Conservation (phyloP, 352 stramenopile genomes). For the Saprolegnia diclina region DNA sequence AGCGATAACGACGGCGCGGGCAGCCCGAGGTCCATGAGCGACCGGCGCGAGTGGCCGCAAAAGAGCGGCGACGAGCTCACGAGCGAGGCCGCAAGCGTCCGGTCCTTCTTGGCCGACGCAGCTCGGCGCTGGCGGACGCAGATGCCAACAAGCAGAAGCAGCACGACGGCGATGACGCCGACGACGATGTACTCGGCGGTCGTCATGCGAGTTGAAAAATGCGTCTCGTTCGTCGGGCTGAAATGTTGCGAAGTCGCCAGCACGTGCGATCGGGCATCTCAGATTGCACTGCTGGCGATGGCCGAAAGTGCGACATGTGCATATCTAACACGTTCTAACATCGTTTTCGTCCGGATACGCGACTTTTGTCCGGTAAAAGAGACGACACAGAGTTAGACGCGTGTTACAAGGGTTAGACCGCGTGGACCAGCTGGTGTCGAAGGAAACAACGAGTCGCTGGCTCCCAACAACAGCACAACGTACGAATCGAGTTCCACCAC, state of each 20-base stretch:
- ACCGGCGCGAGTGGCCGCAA: background rate
- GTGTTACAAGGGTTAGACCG: too few relatives aligned
- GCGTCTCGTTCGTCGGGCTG: background rate
- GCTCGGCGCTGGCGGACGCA: background rate
- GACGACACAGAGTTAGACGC: too few relatives aligned
- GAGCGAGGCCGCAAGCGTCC: background rate
- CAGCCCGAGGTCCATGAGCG: background rate
- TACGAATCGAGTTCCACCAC: too few relatives aligned
- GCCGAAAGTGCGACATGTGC: background rate
- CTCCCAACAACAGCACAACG: too few relatives aligned
- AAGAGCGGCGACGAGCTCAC: conserved; percentile 13
- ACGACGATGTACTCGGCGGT: background rate
- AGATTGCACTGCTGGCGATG: background rate
- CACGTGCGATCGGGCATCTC: conserved; percentile 14
- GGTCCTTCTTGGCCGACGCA: background rate
- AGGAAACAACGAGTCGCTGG: too few relatives aligned
- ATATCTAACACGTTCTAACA: background rate
- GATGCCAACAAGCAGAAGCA: background rate
- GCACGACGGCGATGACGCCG: background rate
- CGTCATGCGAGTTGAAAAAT: background rate
- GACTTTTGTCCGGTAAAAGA: too few relatives aligned
- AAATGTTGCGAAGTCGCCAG: background rate
- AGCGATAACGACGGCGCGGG: conserved; percentile 1
- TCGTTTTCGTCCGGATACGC: too few relatives aligned
- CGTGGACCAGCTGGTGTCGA: too few relatives aligned